Conservation (phyloP, 768 basidiomycete species). For the Rhizopogon roseolus region DNA sequence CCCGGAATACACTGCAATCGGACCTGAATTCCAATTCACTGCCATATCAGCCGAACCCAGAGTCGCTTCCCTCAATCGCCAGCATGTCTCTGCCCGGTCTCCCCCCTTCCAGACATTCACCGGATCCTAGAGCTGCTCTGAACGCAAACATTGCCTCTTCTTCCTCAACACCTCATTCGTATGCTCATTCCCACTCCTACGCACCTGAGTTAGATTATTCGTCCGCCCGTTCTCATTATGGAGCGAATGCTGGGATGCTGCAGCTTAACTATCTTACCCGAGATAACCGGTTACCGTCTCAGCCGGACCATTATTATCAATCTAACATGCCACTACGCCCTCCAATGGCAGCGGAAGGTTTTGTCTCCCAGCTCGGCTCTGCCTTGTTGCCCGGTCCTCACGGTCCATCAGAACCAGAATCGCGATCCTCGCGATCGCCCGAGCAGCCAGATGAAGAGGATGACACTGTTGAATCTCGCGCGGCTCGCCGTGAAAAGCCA, state of each 20-base stretch:
- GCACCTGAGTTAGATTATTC: constrained; percentile 1
- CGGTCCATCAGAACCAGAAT: constrained; percentile 2
- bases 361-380: constrained; percentile 7
- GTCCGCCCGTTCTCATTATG: constrained; percentile 4
- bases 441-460: constrained; percentile 2
- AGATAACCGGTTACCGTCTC: constrained; percentile 3
- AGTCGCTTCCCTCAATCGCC: constrained; percentile 7
- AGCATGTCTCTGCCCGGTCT: constrained; percentile 17
- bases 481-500: constrained; percentile 48
- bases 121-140: constrained; percentile 3
- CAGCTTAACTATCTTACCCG: not conserved
- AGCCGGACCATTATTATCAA: constrained; percentile 2
- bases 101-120: constrained; percentile 1
- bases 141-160: not conserved
- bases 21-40: not conserved
- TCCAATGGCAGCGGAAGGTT: not conserved
- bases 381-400: not conserved
- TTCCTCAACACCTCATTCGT: constrained; percentile 1
- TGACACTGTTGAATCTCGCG: constrained; percentile 18
- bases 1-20: constrained; percentile 2
- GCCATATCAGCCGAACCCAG: constrained; percentile 1
- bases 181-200: constrained; percentile 5
- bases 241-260: not conserved
- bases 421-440: constrained; percentile 2
- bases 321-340: not conserved